phyloP scores from a whole-genome alignment of 1,139 yeast species.

The Protomyces gravidus region DNA sequence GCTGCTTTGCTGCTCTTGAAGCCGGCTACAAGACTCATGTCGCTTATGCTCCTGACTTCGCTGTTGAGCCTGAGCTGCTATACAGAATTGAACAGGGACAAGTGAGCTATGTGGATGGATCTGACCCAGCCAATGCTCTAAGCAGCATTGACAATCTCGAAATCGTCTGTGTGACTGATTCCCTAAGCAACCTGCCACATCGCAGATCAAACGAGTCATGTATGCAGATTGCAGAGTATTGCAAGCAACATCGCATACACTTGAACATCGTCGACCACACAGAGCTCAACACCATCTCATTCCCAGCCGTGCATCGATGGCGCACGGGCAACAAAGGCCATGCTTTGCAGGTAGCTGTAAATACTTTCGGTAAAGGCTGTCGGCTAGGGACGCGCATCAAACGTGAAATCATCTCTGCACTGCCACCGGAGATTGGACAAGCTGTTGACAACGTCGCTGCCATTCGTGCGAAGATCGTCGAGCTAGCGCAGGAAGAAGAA shows the following conservation, averaged over 20 bases:
- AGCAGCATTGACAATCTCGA: conserved; percentile 1
- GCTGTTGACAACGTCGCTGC: conserved; percentile 34
- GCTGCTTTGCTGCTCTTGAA: conserved; percentile 13
- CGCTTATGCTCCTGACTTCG: neutral
- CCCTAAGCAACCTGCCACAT: neutral
- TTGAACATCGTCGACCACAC: conserved; percentile 73
- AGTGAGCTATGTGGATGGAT: neutral
- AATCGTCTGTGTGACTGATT: conserved; percentile 21
- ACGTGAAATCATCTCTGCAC: conserved; percentile 60
- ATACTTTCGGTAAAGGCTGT: conserved; percentile 89
- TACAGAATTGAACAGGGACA: conserved; percentile 10
- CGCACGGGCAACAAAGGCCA: conserved; percentile 50
- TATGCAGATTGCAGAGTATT: neutral
- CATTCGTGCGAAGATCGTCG: conserved; percentile 66
- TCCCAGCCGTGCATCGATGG: conserved; percentile 57
- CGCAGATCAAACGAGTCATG: conserved; percentile 7
- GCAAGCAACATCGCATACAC: conserved; percentile 55
- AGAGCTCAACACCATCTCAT: conserved; percentile 66
- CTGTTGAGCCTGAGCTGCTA: conserved; percentile 9
- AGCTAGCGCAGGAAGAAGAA: conserved; percentile 40
- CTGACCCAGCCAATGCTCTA: neutral
- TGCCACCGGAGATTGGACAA: conserved; percentile 66
- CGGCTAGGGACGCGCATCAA: conserved; percentile 74
- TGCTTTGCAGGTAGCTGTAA: conserved; percentile 73
- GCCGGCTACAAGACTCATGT: conserved; percentile 6